These are phyloP conservation scores for Xylariales sp. DNA, from an alignment of 2,329 filamentous ascomycete genomes.

Conservation along the genomic window DNA sequence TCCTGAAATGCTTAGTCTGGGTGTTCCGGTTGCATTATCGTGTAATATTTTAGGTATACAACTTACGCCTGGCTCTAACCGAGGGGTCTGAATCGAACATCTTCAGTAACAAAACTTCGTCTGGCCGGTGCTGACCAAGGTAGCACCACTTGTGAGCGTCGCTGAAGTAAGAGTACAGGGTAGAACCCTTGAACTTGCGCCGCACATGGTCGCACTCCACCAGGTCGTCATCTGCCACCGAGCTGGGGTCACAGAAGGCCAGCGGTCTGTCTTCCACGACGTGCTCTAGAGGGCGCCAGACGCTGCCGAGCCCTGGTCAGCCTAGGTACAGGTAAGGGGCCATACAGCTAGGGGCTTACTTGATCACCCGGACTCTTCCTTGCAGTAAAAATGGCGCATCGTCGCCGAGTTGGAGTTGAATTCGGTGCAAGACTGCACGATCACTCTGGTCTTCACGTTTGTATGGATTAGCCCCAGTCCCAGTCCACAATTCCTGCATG, in stretches of 20 bases:
- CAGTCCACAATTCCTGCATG: no score
- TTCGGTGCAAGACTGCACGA: constrained; percentile 3
- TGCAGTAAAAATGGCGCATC: not conserved
- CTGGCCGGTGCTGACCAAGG: constrained; percentile 1
- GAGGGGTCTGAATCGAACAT: constrained; percentile 4
- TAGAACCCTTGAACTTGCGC: constrained; percentile 3
- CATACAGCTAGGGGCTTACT: not conserved
- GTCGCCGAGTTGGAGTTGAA: not conserved
- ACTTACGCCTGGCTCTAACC: not conserved
- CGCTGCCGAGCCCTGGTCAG: not conserved
- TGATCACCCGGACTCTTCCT: constrained; percentile 4
- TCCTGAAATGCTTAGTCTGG: not conserved
- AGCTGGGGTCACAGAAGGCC: constrained; percentile 1
- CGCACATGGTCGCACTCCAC: constrained; percentile 3
- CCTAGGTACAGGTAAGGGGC: not conserved
- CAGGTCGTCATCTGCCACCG: not conserved
- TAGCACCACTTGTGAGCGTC: constrained; percentile 4
- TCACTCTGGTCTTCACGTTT: constrained; percentile 2
- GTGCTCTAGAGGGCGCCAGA: constrained; percentile 5
- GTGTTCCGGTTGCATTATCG: no score
- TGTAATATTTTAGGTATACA: not conserved
- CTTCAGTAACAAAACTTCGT: constrained; percentile 1
- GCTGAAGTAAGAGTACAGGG: not conserved
- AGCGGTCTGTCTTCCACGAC: constrained; percentile 2
- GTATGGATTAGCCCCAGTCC: not conserved